Evolutionary conservation across 768 basidiomycete species (phyloP).

Genomic region (Lactifluus subvellereus): DNA sequence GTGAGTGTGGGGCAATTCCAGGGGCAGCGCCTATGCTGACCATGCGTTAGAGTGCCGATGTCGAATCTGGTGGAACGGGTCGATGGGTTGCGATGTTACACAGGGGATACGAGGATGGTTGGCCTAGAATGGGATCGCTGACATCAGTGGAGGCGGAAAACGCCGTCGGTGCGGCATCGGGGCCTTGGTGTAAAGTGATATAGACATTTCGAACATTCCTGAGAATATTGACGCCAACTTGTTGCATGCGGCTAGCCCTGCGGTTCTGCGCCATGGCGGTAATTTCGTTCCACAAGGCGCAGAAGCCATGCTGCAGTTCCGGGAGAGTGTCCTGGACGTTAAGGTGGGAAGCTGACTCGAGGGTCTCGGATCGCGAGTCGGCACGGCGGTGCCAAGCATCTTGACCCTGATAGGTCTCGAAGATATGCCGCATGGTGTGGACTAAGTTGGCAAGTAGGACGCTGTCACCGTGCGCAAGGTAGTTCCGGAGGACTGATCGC

Average conservation of each 20-base stretch:
- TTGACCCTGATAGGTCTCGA: not conserved
- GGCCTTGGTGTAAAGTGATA: not conserved
- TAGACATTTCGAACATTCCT: not conserved
- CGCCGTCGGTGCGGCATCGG: not conserved
- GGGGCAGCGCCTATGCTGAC: too few species aligned
- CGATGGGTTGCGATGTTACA: not conserved
- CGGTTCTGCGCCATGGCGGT: not conserved
- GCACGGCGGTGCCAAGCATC: too few species aligned
- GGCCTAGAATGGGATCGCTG: not conserved
- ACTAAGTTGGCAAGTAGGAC: not conserved
- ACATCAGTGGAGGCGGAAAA: not conserved
- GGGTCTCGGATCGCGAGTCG: too few species aligned
- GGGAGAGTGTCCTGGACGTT: not conserved
- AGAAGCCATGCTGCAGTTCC: not conserved
- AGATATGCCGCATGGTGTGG: not conserved
- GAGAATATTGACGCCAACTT: not conserved
- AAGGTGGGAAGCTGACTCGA: not conserved
- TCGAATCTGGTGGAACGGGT: conserved; percentile 31
- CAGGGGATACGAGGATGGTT: not conserved
- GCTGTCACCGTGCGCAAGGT: not conserved
- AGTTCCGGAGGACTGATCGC: not conserved
- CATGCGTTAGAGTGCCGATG: too few species aligned
- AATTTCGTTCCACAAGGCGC: not conserved
- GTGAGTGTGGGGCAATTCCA: too few species aligned
- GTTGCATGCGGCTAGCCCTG: not conserved